Base-by-base conservation (phyloP, 176 grass and related monocot genomes). In the Otatea glauca region DNA sequence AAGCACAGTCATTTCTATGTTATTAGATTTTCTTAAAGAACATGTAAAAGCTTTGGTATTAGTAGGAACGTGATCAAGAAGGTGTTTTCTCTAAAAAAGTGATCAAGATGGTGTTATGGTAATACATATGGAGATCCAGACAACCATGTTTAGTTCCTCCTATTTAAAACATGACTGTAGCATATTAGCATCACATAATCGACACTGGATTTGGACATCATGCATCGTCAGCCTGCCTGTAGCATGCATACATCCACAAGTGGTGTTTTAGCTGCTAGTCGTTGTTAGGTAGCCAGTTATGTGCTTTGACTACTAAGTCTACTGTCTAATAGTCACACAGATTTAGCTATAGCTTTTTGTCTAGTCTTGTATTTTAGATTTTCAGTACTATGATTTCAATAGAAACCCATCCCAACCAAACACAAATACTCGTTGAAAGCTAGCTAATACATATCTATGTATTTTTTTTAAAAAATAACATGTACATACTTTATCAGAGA, bases 161-260 rank as follows among this genome's bases (percentile, higher is more conserved):
- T 29, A 29, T 29, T 29, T 29, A 29, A 29, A 29, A 29, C 1
- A n/a, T n/a, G n/a, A n/a, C n/a, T n/a, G n/a, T 81, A 76, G 77
- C 88, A 80, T 61, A 85, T 68, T 75, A 39, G 77, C 72, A 89
- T 89, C 43, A 25, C 69, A 17, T 70, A 81, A 81, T 81, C 48
- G n/a, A 42, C 42, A 75, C 51, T 51, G 69, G 50, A 77, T 80
- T 67, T 74, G 43, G 17, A 77, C 44, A n/a, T 64, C 42, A 56
- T 70, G 24, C 66, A 81, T n/a, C n/a, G n/a, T n/a, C n/a, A n/a
- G n/a, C n/a, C n/a, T n/a, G n/a, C n/a, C n/a, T n/a, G n/a, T n/a
- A n/a, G n/a, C n/a, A n/a, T 25, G 58, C 18, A 70, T 76, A 15
- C n/a, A 38, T 25, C 65, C 50, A 71, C 63, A 21, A 48, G 63